Base-by-base conservation (phyloP, 768 basidiomycete genomes). In the Neoboletus brunneissimus region DNA sequence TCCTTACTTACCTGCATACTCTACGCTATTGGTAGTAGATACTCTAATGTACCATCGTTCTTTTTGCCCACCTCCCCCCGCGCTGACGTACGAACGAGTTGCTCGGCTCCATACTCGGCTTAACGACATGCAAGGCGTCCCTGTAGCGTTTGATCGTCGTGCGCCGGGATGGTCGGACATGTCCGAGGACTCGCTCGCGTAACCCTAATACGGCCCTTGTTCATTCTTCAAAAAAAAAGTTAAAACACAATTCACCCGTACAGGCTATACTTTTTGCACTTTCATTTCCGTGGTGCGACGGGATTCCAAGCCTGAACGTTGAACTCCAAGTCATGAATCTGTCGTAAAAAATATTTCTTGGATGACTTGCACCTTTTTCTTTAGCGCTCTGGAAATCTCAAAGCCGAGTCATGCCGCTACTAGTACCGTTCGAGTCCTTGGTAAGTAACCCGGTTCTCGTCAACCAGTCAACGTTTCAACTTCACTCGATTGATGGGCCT, bases 21-120 rank as follows among this genome's bases (percentile, higher is more conserved):
- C 44, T 44, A 52, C 41, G 45, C 27, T 57, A 69, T 55, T 53
- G 45, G 51, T 68, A 60, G 50, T 63, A 52, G 53, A 59, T 55
- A 65, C 31, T 16, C 56, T 63, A 64, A 61, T 55, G 46, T 37
- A 53, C 18, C 35, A n/a, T 41, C 47, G 34, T 42, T 41, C 20
- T 31, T 40, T 31, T 31, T 48, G 38, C 27, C 31, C 27, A 12
- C 35, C n/a, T 32, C 34, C 16, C 23, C 37, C 18, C 34, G 11
- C 22, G 22, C 22, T 25, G 35, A 48, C 57, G 46, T 57, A 35
- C 32, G 5, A 18, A 27, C 16, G 22, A 3, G 37, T 31, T 6
- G 29, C 23, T 43, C n/a, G 37, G 44, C 5, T 49, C 37, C 22
- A 43, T 23, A 23, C 41, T 63, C 55, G 46, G 40, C 4, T 27